Evolutionary conservation across 1,284 basidiomycete species (phyloP).

Genomic region (Phellopilus nigrolimitatus): DNA sequence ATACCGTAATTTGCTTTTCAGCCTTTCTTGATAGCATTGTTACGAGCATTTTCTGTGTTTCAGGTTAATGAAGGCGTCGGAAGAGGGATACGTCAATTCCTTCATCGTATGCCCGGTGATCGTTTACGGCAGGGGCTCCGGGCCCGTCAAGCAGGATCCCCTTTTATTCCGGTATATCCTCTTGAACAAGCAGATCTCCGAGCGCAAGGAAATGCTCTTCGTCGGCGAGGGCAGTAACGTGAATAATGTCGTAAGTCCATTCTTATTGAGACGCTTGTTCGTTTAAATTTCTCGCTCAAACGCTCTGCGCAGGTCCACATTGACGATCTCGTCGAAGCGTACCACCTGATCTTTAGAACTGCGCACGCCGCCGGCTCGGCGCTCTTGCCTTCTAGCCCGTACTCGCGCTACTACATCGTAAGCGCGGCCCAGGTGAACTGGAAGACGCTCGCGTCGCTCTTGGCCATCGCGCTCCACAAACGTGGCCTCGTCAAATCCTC

Average conservation of each 20-base stretch:
- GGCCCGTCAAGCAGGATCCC: not conserved
- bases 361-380: not conserved
- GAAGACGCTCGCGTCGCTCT: no score
- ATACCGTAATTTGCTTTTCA: not conserved
- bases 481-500: no score
- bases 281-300: not conserved
- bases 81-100: slow-evolving; percentile 7
- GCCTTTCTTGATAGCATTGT: not conserved
- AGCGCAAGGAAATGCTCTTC: not conserved
- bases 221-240: slow-evolving; percentile 8
- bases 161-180: not conserved
- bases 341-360: not conserved
- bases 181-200: not conserved
- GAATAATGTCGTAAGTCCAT: not conserved
- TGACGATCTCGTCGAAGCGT: slow-evolving; percentile 4
- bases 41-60: not conserved
- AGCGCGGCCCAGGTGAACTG: no score
- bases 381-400: not conserved
- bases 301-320: slow-evolving; percentile 4
- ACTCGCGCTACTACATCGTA: slow-evolving; percentile 7
- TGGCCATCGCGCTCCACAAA: no score
- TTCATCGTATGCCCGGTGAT: slow-evolving; percentile 11
- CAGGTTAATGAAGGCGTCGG: slow-evolving; percentile 5
- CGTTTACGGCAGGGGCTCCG: slow-evolving; percentile 1
- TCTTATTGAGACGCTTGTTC: not conserved